Percentiles rank a stretch among this genome's conserved stretches.
Conservation (phyloP, 768 basidiomycete genomes). For the Podaxis mareebaensis region DNA sequence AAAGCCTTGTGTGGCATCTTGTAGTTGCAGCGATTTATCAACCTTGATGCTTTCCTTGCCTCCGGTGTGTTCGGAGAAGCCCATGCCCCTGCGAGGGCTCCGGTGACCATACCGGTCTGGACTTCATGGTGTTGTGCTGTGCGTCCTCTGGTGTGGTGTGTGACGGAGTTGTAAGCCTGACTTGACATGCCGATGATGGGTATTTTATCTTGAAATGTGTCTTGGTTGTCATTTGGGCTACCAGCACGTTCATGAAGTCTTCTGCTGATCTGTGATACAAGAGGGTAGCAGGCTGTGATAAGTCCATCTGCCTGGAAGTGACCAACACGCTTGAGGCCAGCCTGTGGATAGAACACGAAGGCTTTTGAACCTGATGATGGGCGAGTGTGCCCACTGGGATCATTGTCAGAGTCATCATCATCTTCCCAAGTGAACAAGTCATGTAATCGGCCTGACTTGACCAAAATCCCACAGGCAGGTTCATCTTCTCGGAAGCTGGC, state of each 20-base stretch:
- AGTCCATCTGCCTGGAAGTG: background rate
- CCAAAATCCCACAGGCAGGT: background rate
- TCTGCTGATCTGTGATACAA: background rate
- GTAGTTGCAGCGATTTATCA: background rate
- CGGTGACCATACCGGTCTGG: constrained; percentile 8
- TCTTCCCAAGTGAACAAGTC: background rate
- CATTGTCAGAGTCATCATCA: background rate
- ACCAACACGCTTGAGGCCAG: background rate
- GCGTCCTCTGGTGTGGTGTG: constrained; percentile 9
- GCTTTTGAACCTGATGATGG: background rate
- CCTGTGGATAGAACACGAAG: background rate
- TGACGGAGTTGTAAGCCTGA: constrained; percentile 17
- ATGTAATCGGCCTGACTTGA: background rate
- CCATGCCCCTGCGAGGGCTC: constrained; percentile 4
- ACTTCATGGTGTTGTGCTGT: constrained; percentile 17
- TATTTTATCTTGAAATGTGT: too few species aligned
- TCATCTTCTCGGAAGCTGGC: background rate
- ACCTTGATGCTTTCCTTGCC: background rate
- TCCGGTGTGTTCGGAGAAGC: background rate
- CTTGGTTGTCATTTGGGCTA: too few species aligned
- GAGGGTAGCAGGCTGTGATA: background rate
- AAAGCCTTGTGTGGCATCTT: background rate
- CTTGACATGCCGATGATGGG: background rate
- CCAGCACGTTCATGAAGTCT: background rate
- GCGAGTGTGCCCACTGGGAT: too few species aligned